A percentile compares a stretch with the other conserved stretches of the same genome.
These are phyloP conservation scores for Citrus trifoliata DNA, from an alignment of 345 rosid species.

Conservation along the genomic window DNA sequence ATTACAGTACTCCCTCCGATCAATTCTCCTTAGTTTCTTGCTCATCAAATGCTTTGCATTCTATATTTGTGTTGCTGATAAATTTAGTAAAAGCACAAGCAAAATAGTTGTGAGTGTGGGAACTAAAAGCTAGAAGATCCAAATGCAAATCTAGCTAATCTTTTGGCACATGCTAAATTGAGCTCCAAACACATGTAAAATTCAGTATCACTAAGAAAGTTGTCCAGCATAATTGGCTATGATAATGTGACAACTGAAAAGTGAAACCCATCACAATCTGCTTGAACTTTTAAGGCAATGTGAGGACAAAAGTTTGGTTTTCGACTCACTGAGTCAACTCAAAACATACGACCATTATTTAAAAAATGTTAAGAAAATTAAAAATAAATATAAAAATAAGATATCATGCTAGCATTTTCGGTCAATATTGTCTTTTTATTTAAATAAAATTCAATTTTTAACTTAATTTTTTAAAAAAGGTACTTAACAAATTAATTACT, in stretches of 20 bases:
- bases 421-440: neutral
- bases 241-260: neutral
- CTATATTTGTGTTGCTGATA: neutral
- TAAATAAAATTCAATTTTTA: no score
- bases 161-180: no score
- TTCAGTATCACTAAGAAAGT: no score
- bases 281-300: no score
- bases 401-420: neutral
- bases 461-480: no score
- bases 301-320: neutral
- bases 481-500: neutral
- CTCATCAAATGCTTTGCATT: neutral
- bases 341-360: neutral
- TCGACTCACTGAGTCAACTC: constrained; percentile 16
- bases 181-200: no score
- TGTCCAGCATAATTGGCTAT: no score
- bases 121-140: no score
- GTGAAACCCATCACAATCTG: neutral
- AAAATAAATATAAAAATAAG: neutral
- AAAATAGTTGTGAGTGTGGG: neutral
- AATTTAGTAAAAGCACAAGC: neutral
- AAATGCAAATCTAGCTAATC: no score
- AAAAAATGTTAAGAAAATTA: neutral
- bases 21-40: constrained; percentile 5
- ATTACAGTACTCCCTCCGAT: neutral